Conservation (phyloP, 192 early-diverging fungal species). For the Funneliformis mosseae region DNA sequence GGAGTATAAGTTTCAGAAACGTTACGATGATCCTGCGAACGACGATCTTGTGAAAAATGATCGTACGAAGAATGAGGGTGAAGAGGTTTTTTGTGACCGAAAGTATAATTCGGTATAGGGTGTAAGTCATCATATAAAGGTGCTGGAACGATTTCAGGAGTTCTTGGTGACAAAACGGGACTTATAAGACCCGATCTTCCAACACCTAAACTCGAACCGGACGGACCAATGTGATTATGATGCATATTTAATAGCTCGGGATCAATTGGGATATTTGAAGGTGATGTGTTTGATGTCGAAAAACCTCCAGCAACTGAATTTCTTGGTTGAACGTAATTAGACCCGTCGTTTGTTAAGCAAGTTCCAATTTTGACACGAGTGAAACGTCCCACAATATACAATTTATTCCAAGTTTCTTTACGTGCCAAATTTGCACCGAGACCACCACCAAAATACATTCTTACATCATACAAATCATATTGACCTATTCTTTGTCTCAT, state of each 20-base stretch:
- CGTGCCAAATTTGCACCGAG: slow-evolving; percentile 54
- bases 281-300: background rate
- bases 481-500: slow-evolving; percentile 49
- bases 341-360: background rate
- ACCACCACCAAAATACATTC: slow-evolving; percentile 62
- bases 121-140: background rate
- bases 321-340: background rate
- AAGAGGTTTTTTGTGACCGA: background rate
- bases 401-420: slow-evolving; percentile 46
- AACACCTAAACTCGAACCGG: background rate
- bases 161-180: slow-evolving; percentile 11
- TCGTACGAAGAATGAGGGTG: background rate
- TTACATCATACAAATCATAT: slow-evolving; percentile 49
- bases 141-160: background rate
- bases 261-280: background rate
- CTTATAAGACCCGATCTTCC: slow-evolving; percentile 1
- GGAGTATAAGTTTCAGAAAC: background rate
- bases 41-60: background rate
- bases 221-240: background rate
- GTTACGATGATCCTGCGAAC: background rate
- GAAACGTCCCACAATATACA: slow-evolving; percentile 56
- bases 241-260: background rate
- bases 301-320: background rate
- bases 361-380: slow-evolving; percentile 32
- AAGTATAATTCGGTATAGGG: too few relatives aligned